These are phyloP conservation scores for Echium plantagineum DNA, from an alignment of 257 asterid genomes.

Conservation along the genomic window DNA sequence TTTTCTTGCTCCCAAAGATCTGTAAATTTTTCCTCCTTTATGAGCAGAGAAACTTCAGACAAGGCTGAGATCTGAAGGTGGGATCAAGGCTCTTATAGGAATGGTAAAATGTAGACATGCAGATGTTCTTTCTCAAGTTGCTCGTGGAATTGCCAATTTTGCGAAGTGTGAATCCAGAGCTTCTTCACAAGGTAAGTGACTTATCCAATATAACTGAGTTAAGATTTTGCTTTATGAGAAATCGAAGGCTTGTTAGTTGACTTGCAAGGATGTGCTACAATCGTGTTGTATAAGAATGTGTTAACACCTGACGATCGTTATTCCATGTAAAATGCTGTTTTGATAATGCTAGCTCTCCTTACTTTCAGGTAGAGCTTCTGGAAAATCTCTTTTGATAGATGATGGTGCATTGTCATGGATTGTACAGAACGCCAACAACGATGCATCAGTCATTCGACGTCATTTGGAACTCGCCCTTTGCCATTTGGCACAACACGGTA, in stretches of 20 bases:
- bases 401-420: conserved; percentile 95
- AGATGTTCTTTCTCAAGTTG: conserved; percentile 91
- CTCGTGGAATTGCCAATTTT: conserved; percentile 96
- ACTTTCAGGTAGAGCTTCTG: conserved; percentile 50
- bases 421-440: conserved; percentile 92
- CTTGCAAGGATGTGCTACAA: too few relatives aligned
- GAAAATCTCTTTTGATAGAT: conserved; percentile 74
- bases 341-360: not conserved
- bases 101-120: conserved; percentile 98
- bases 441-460: conserved; percentile 88
- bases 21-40: not conserved
- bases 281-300: too few relatives aligned
- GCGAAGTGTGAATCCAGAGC: conserved; percentile 97
- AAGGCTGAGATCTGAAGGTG: conserved; percentile 93
- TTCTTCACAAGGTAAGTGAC: conserved; percentile 55
- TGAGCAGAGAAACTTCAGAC: conserved; percentile 77
- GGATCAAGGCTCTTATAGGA: conserved; percentile 88
- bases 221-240: too few relatives aligned
- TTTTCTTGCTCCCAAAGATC: not conserved
- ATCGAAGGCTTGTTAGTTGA: too few relatives aligned
- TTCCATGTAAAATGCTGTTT: not conserved
- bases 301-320: too few relatives aligned
- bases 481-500: conserved; percentile 98
- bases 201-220: not conserved
- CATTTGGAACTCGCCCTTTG: conserved; percentile 98